Conservation (phyloP, 257 asterid genomes). For the Thymus quinquecostatus region DNA sequence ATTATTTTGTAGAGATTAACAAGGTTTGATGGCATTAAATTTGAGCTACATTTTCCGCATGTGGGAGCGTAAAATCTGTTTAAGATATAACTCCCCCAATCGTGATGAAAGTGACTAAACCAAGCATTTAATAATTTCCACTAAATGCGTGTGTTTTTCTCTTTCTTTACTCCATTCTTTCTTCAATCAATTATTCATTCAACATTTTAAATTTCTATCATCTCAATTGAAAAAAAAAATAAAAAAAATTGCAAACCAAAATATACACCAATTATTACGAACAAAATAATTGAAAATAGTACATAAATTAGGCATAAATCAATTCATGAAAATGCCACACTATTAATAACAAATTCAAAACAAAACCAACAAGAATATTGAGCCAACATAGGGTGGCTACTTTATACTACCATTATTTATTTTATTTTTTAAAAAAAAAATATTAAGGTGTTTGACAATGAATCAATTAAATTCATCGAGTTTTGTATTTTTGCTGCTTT, state of each 20-base stretch:
- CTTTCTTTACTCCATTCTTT: not conserved
- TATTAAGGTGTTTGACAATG: slow-evolving; percentile 23
- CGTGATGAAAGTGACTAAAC: slow-evolving; percentile 24
- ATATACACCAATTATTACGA: not conserved
- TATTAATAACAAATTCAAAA: not conserved
- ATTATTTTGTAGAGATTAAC: not conserved
- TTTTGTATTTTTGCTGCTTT: slow-evolving; percentile 21
- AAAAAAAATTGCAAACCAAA: not conserved
- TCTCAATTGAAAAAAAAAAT: not conserved
- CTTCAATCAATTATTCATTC: not conserved
- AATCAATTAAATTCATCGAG: slow-evolving; percentile 25
- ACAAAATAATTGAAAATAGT: not conserved
- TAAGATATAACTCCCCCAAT: not conserved
- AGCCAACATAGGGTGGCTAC: slow-evolving; percentile 32
- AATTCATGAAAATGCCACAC: not conserved
- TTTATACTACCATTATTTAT: not conserved
- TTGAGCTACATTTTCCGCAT: slow-evolving; percentile 33
- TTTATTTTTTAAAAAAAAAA: slow-evolving; percentile 11
- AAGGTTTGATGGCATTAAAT: slow-evolving; percentile 12
- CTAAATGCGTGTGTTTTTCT: not conserved
- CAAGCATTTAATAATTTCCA: slow-evolving; percentile 14
- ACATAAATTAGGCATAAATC: not conserved
- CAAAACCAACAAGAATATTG: slow-evolving; percentile 9
- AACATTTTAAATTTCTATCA: not conserved
- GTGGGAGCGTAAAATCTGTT: slow-evolving; percentile 36